Conservation (phyloP, 768 basidiomycete genomes). For the Suillus subluteus region DNA sequence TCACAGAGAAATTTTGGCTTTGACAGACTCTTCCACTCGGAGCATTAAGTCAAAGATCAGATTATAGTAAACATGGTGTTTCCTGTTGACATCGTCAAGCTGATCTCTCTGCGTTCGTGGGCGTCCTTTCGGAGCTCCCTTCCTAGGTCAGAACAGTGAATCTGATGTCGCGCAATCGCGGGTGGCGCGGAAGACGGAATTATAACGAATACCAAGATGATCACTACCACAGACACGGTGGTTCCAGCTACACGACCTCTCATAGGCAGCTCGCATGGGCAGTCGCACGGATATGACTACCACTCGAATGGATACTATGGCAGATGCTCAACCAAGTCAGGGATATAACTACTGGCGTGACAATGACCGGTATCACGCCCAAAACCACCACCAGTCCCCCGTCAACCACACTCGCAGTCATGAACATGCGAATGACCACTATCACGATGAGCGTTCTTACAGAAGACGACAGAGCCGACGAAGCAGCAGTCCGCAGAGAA, state of each 20-base stretch:
- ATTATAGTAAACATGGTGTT: not conserved
- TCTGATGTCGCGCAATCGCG: constrained; percentile 1
- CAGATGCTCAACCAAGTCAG: not conserved
- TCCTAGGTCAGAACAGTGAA: not conserved
- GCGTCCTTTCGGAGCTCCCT: not conserved
- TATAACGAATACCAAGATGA: constrained; percentile 1
- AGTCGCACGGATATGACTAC: not conserved
- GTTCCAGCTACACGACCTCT: not conserved
- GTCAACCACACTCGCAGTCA: not conserved
- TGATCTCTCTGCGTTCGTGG: not conserved
- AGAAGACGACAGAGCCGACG: not conserved
- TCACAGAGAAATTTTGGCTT: not conserved
- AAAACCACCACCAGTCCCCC: not conserved
- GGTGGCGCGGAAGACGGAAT: not conserved
- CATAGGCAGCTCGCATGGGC: not conserved
- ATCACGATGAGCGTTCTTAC: not conserved
- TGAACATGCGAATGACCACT: not conserved
- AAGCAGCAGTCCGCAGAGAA: not conserved
- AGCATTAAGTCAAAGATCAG: constrained; percentile 3
- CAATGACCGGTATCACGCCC: not conserved
- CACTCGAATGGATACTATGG: not conserved
- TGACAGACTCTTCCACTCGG: not conserved
- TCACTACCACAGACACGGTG: not conserved
- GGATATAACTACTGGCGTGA: constrained; percentile 3
- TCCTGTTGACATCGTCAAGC: not conserved